Evolutionary conservation across 768 basidiomycete species (phyloP).

Genomic region (Tricholoma sp.): DNA sequence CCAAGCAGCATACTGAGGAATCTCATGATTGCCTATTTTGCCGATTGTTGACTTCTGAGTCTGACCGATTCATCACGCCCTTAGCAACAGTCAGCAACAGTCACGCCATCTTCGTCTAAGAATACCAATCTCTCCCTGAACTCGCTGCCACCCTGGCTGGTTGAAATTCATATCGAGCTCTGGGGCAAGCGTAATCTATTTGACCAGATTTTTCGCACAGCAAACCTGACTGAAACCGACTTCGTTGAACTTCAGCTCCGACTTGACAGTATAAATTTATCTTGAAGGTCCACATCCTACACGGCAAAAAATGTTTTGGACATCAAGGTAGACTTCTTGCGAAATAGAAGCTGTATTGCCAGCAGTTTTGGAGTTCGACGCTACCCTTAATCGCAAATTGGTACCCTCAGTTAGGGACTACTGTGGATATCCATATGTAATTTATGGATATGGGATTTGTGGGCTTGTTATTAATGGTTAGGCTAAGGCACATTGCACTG

Average conservation of each 20-base stretch:
- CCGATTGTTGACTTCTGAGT: no score
- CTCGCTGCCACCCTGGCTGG: not conserved
- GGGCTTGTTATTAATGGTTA: no score
- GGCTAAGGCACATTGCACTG: no score
- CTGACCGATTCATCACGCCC: no score
- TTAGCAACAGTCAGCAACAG: not conserved
- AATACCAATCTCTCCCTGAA: not conserved
- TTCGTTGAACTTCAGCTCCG: conserved; percentile 7
- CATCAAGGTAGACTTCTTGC: not conserved
- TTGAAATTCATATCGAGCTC: not conserved
- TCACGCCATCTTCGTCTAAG: not conserved
- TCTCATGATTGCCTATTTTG: no score
- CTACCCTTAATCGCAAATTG: not conserved
- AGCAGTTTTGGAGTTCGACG: not conserved
- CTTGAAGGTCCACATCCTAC: not conserved
- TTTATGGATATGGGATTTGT: no score
- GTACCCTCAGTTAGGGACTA: not conserved
- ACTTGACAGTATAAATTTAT: not conserved
- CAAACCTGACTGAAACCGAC: not conserved
- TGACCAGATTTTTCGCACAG: no score
- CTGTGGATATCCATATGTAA: no score
- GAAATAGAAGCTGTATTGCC: not conserved
- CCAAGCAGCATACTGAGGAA: no score
- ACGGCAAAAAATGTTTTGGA: not conserved
- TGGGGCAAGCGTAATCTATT: not conserved